phyloP scores from a whole-genome alignment of 495 filamentous ascomycete genomes.

The Penicillium manginii region DNA sequence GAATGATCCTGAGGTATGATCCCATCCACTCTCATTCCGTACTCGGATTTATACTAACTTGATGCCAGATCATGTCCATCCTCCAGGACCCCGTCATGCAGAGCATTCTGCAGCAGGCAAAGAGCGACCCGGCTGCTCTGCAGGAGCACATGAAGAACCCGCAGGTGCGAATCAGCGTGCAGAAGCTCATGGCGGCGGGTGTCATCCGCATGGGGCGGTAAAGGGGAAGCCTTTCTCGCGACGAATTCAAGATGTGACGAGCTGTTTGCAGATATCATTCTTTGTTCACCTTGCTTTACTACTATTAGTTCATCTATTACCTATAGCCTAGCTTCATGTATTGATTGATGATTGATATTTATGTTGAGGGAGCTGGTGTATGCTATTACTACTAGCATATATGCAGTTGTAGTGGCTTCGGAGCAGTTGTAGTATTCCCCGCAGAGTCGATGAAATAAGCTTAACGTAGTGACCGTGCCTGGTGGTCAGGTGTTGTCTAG shows the following conservation, averaged over 20 bases:
- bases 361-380: too few species aligned
- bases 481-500: too few species aligned
- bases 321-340: too few species aligned
- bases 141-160: constrained; percentile 97
- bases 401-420: too few species aligned
- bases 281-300: constrained; percentile 1
- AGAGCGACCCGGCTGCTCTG: constrained; percentile 87
- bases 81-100: constrained; percentile 97
- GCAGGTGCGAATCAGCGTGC: constrained; percentile 79
- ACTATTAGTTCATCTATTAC: background rate
- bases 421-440: too few species aligned
- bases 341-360: too few species aligned
- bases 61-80: constrained; percentile 78
- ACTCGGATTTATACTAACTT: constrained; percentile 30
- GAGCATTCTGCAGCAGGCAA: constrained; percentile 93
- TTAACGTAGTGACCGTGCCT: too few species aligned
- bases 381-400: too few species aligned
- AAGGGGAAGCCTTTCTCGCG: background rate
- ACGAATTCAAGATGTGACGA: constrained; percentile 31
- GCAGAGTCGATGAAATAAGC: too few species aligned
- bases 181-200: constrained; percentile 89
- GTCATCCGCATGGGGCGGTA: constrained; percentile 81
- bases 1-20: constrained; percentile 86
- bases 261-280: constrained; percentile 21
- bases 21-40: background rate